Evolutionary conservation across 441 rosid genomes (phyloP).

Genomic region (Dalechampia spathulata): DNA sequence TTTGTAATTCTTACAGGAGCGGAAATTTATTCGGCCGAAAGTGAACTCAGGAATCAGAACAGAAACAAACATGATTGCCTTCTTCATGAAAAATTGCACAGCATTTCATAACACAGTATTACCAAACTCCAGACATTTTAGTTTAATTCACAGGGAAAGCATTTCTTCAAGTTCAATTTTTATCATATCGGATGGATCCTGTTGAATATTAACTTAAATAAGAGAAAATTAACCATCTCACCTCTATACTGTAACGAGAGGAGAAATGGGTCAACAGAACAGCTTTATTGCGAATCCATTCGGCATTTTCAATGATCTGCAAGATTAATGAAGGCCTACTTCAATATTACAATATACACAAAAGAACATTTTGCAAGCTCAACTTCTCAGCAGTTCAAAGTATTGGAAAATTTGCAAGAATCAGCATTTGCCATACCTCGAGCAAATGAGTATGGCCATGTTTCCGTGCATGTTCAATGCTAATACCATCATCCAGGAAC

Average conservation of each 20-base stretch:
- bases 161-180: no score
- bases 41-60: no score
- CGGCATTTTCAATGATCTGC: conserved; percentile 77
- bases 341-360: background rate
- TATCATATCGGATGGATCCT: no score
- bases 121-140: no score
- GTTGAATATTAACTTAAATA: background rate
- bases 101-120: no score
- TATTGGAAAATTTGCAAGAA: background rate
- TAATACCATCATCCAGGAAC: conserved; percentile 59
- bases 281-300: conserved; percentile 83
- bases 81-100: no score
- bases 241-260: conserved; percentile 82
- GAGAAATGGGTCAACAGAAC: conserved; percentile 84
- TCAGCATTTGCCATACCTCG: conserved; percentile 42
- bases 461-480: conserved; percentile 53
- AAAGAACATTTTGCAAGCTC: background rate
- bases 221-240: conserved; percentile 13
- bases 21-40: no score
- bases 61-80: no score
- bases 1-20: no score
- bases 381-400: background rate
- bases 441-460: conserved; percentile 70
- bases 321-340: background rate
- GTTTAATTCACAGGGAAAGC: no score